phyloP scores from a whole-genome alignment of 306 rosid genomes.

The Purshia tridentata region DNA sequence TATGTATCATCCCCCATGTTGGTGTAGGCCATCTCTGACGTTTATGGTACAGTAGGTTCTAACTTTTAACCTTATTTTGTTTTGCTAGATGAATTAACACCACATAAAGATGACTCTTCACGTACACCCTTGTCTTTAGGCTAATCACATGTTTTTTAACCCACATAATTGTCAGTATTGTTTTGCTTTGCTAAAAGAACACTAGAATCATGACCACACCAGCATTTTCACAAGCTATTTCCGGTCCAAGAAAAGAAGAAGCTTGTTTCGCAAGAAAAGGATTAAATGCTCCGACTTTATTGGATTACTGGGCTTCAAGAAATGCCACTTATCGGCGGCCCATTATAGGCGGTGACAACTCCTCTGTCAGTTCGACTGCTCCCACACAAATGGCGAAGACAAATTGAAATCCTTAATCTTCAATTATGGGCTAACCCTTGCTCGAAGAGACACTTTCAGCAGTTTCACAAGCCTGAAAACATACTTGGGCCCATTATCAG shows the following conservation, averaged over 20 bases:
- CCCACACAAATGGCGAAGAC: too few species aligned
- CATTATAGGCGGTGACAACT: too few species aligned
- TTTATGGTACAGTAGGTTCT: not conserved
- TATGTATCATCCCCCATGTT: constrained; percentile 7
- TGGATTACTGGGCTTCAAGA: not conserved
- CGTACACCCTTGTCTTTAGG: not conserved
- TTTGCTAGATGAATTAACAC: constrained; percentile 6
- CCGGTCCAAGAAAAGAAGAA: too few species aligned
- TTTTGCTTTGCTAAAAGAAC: too few species aligned
- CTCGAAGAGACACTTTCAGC: not conserved
- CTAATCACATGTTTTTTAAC: constrained; percentile 15
- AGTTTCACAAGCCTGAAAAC: not conserved
- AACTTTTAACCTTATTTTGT: not conserved
- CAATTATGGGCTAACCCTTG: not conserved
- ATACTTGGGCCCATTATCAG: not conserved
- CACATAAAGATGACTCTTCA: constrained; percentile 3
- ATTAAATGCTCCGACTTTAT: not conserved
- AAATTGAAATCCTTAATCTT: not conserved
- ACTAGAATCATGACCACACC: not conserved
- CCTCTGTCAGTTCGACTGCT: too few species aligned
- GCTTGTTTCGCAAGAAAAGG: not conserved
- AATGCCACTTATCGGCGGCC: not conserved
- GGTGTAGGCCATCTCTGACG: constrained; percentile 4
- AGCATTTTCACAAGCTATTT: not conserved
- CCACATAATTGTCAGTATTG: not conserved